Evolutionary conservation across 257 asterid genomes (phyloP), one percentile per base, ranked within the genome.

Genomic region (Solanum chiquidenum): DNA sequence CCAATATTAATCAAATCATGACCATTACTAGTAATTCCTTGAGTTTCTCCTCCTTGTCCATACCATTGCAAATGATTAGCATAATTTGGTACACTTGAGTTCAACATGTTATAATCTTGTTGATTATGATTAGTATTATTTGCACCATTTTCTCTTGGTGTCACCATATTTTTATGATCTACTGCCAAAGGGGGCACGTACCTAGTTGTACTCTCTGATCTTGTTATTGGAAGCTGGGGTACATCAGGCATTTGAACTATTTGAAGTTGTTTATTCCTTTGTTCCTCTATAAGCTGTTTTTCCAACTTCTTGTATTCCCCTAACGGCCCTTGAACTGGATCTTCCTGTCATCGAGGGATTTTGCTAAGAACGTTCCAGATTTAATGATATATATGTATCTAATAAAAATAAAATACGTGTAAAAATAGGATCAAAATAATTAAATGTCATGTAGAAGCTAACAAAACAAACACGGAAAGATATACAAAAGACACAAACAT

Each of bases 301-400:
- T 74, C 62, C 16, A 77, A 40, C 12, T 68, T 46, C 87, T 29
- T 87, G 73, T 21, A 74, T 31, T 12, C 40, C 38, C 91, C 87
- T 33, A 77, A 73, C 1, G 91, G 91, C 5, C 91, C 91, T 0
- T 42, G 75, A 16, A 87, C 64, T 1, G 91, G 91, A 71, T 87
- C 86, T 18, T 87, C 84, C 52, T 37, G 46, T 29, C 68, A 46
- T 46, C 38, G n/a, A 73, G 29, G 10, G n/a, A 11, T 68, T 64
- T 21, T 1, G 1, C 4, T 12, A n/a, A 64, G 33, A 64, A 10
- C 7, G 2, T 25, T 25, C 35, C 12, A 66, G 7, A 25, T 66
- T 66, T 66, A 60, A 3, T 6, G n/a, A 3, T n/a, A 62, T 62
- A 21, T 23, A 60, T 1, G 2, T 23, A n/a, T 9, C 31, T 23